Percentiles rank a stretch among this genome's conserved stretches.
Conservation (phyloP, 352 stramenopile genomes). For the Pythium brachiatum region DNA sequence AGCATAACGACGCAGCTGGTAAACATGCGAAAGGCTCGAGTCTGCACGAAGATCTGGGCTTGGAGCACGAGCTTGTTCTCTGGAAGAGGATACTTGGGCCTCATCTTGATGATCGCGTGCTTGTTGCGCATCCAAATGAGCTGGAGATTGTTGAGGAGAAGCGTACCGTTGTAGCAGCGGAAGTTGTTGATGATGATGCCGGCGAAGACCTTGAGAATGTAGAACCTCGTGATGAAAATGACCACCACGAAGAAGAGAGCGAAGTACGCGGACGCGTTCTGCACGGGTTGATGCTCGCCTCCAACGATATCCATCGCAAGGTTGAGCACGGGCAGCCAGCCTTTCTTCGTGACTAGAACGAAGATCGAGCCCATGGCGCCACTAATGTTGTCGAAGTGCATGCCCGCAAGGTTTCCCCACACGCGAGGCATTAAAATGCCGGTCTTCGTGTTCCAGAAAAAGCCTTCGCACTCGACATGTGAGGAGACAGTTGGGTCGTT, state of each 20-base stretch:
- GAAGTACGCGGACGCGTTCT: constrained; percentile 77
- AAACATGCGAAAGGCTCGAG: constrained; percentile 57
- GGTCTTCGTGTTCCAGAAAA: constrained; percentile 56
- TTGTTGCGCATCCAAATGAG: constrained; percentile 80
- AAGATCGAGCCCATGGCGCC: constrained; percentile 74
- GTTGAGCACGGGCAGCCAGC: constrained; percentile 81
- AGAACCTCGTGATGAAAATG: constrained; percentile 80
- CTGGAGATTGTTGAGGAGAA: constrained; percentile 73
- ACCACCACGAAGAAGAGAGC: constrained; percentile 80
- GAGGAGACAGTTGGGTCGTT: constrained; percentile 62
- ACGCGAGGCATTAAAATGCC: constrained; percentile 67
- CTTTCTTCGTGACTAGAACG: constrained; percentile 84
- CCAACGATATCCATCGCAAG: constrained; percentile 79
- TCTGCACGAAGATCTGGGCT: constrained; percentile 65
- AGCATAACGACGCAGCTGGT: constrained; percentile 62
- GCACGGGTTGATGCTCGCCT: constrained; percentile 58
- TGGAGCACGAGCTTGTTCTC: constrained; percentile 57
- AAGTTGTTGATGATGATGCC: constrained; percentile 89
- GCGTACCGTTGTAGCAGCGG: constrained; percentile 75
- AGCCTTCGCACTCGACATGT: constrained; percentile 48
- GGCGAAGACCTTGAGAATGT: constrained; percentile 71
- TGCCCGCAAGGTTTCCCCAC: constrained; percentile 70
- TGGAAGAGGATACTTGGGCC: constrained; percentile 70
- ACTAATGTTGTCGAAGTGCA: constrained; percentile 85
- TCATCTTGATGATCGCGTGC: constrained; percentile 52